Evolutionary conservation across 108 stramenopile genomes (phyloP), one percentile per base, ranked within the genome.

Genomic region (Cyclotella distinguenda): DNA sequence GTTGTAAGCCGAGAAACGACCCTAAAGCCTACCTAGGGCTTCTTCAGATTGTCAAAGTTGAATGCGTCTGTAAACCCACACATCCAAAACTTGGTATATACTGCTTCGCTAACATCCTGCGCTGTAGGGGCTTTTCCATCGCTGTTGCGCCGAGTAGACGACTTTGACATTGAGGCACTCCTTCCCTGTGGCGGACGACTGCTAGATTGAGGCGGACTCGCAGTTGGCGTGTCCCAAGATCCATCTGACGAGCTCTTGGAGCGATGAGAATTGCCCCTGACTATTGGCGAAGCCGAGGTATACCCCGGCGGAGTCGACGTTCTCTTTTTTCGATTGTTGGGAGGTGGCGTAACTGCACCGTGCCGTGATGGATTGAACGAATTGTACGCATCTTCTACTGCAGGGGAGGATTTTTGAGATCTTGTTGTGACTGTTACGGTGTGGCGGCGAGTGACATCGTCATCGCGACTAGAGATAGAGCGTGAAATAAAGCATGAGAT

Each of bases 41-140:
- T 63, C 45, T 69, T 49, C 31, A 73, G 66, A 36, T 55, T 59
- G 25, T 66, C 65, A 74, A 74, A 74, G 33, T 74, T 72, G 39
- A 72, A 72, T 12, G 77, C 64, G 67, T 78, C 70, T 2, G 77
- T 59, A 35, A 78, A 78, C 1, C 71, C 77, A 55, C 77, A 72
- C 77, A 78, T 78, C 71, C 77, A 78, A 47, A 58, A 67, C 48
- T 78, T 78, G 13, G 65, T 45, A 46, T 78, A 78, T 13, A 72
- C 57, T 23, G 73, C 65, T 36, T 74, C 73, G 33, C 60, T 62
- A 16, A 71, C 27, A 55, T 71, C 70, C 18, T 45, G 40, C 6
- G 30, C 28, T 11, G 35, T 49, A 25, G 31, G 26, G 1, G 44
- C 35, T 13, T 48, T 59, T 19, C 47, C 47, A 33, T 44, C 38